Evolutionary conservation across 2,329 filamentous ascomycete species (phyloP).

Genomic region (Mariannaea sp.): DNA sequence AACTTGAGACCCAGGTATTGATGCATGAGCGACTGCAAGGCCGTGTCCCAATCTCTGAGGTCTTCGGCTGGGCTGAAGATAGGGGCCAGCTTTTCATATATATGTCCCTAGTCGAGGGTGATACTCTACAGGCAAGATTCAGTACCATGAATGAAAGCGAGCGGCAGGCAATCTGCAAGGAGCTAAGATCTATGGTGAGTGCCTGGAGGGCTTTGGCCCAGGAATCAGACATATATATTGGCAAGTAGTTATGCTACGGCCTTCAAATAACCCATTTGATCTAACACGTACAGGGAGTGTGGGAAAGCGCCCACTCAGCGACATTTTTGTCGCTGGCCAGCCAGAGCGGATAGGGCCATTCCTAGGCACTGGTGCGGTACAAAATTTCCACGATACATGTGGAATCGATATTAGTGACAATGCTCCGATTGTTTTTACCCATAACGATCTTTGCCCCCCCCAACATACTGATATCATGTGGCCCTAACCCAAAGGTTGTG

Average conservation of each 20-base stretch:
- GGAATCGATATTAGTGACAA: slow-evolving; percentile 37
- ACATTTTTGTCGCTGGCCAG: slow-evolving; percentile 36
- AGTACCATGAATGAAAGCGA: slow-evolving; percentile 22
- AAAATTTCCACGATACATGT: slow-evolving; percentile 40
- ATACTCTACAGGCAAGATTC: slow-evolving; percentile 30
- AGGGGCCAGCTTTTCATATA: slow-evolving; percentile 34
- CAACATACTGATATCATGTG: slow-evolving; percentile 34
- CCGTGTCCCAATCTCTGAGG: slow-evolving; percentile 35
- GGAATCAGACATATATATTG: slow-evolving; percentile 25
- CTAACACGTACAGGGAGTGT: slow-evolving; percentile 36
- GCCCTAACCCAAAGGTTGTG: slow-evolving; percentile 24
- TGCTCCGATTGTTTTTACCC: slow-evolving; percentile 33
- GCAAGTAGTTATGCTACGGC: slow-evolving; percentile 12
- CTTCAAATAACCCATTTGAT: neutral
- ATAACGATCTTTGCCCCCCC: slow-evolving; percentile 34
- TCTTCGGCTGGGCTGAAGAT: slow-evolving; percentile 42
- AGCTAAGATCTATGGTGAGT: slow-evolving; percentile 36
- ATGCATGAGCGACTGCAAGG: slow-evolving; percentile 35
- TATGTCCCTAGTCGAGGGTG: slow-evolving; percentile 32
- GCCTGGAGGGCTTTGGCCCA: slow-evolving; percentile 27
- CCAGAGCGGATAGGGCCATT: slow-evolving; percentile 38
- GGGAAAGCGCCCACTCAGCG: slow-evolving; percentile 38
- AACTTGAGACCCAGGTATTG: slow-evolving; percentile 38
- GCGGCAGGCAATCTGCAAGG: slow-evolving; percentile 36
- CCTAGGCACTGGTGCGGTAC: slow-evolving; percentile 36